Base-by-base conservation (phyloP, 768 basidiomycete species). In the Kwoniella mangroviensis region DNA sequence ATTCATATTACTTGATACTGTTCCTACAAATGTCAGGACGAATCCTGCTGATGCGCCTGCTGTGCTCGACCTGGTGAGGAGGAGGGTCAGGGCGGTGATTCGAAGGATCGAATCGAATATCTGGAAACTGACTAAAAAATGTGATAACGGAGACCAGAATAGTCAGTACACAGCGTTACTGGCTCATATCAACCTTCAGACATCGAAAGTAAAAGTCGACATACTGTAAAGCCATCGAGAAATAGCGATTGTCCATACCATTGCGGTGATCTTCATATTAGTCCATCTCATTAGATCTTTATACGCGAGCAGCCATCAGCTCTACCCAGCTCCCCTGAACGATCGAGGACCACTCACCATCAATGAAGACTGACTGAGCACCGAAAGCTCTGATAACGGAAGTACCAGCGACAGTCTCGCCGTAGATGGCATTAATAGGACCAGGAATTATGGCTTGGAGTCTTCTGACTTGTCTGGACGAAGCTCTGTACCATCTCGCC, bases 381-480 rank as follows among this genome's bases (percentile, higher is more conserved):
- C 79, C 79, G 40, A 78, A 78, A n/a, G 79, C 79, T 12, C 79
- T 63, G 56, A 80, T 74, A 6, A 80, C 77, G 5, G 75, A 70
- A 10, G 77, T 69, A 2, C 79, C 79, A 6, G 76, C 79, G 4
- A 80, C 72, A 4, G 76, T 76, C 63, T 80, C 79, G 12, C 75
- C 68, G 59, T 78, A 76, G n/a, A 76, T 71, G 1, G 76, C 75
- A 54, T 78, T 78, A 67, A 80, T 72, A 3, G 67, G 67, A 11
- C 79, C 79, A 28, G 75, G 78, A 13, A 73, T 63, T 24, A 75
- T 63, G 0, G 72, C 21, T 24, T 69, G 34, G 9, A 79, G 59
- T n/a, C 78, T 52, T 21, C 69, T 58, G n/a, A 77, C 43, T 57
- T 79, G 76, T 28, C 75, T 58, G 2, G 69, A 68, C 4, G 74